phyloP scores from a whole-genome alignment of 2,329 filamentous ascomycete genomes.

The Parascedosporium putredinis region DNA sequence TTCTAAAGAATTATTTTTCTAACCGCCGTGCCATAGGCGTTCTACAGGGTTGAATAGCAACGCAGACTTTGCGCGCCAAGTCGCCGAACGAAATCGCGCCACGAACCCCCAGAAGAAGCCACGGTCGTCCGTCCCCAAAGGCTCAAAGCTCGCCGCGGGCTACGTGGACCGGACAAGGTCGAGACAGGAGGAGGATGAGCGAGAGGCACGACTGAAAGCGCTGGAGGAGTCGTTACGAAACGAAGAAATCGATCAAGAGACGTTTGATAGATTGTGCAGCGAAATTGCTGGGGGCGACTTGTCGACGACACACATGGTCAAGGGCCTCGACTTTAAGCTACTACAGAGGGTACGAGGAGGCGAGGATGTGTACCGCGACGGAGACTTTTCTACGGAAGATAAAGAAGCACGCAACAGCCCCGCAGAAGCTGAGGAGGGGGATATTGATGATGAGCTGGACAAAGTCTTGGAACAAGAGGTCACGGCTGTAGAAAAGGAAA shows the following conservation, averaged over 20 bases:
- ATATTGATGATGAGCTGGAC: slow-evolving; percentile 57
- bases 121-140: slow-evolving; percentile 71
- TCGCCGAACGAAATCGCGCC: slow-evolving; percentile 59
- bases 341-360: slow-evolving; percentile 58
- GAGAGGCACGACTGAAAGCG: slow-evolving; percentile 59
- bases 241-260: slow-evolving; percentile 70
- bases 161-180: slow-evolving; percentile 74
- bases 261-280: slow-evolving; percentile 63
- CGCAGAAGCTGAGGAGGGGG: slow-evolving; percentile 21
- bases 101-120: slow-evolving; percentile 58
- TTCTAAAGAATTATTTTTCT: not conserved
- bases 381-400: no score
- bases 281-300: slow-evolving; percentile 78
- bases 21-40: slow-evolving; percentile 38
- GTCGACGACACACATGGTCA: slow-evolving; percentile 74
- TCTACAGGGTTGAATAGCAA: slow-evolving; percentile 42
- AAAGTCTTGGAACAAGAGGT: slow-evolving; percentile 45
- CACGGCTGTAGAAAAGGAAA: slow-evolving; percentile 39
- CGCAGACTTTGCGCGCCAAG: slow-evolving; percentile 71
- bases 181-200: slow-evolving; percentile 42
- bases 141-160: slow-evolving; percentile 65
- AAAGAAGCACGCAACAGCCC: slow-evolving; percentile 10
- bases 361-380: slow-evolving; percentile 50
- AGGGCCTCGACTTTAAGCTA: slow-evolving; percentile 80
- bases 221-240: slow-evolving; percentile 75